phyloP scores from a whole-genome alignment of 1,284 basidiomycete species.

The Ustilago cynodontis region DNA sequence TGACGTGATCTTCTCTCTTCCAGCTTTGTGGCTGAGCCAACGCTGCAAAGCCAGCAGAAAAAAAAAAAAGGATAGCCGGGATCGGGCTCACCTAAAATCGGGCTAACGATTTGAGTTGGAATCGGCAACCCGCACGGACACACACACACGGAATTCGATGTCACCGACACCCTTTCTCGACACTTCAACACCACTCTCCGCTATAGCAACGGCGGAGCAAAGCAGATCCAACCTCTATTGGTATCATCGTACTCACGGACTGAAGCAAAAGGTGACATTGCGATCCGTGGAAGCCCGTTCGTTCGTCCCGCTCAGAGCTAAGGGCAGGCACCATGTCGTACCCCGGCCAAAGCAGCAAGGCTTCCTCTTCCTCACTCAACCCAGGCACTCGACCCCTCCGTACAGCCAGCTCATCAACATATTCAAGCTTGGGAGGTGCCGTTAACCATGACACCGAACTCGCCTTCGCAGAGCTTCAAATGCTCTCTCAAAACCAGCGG shows the following conservation, averaged over 20 bases:
- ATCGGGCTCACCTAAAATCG: constrained; percentile 2
- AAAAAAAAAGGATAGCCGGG: constrained; percentile 35
- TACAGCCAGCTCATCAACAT: constrained; percentile 12
- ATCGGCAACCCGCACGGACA: constrained; percentile 17
- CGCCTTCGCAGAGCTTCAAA: constrained; percentile 70
- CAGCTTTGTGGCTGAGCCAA: background rate
- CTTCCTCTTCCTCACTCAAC: constrained; percentile 25
- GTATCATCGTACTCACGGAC: background rate
- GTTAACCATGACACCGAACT: constrained; percentile 55
- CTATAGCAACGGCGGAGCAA: background rate
- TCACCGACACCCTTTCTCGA: background rate
- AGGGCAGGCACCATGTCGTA: constrained; percentile 26
- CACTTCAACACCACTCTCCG: background rate
- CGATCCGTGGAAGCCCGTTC: no score
- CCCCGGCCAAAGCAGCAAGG: constrained; percentile 21
- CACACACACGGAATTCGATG: background rate
- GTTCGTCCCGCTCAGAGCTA: no score
- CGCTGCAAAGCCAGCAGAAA: constrained; percentile 10
- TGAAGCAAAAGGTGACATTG: no score
- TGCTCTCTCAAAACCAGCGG: constrained; percentile 70
- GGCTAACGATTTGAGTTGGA: background rate
- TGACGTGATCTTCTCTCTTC: constrained; percentile 21
- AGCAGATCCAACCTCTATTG: background rate
- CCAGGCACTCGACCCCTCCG: constrained; percentile 2
- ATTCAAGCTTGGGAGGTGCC: constrained; percentile 3